These are phyloP conservation scores for Pelargonium cotyledonis DNA, from an alignment of 441 rosid genomes.

Conservation along the genomic window DNA sequence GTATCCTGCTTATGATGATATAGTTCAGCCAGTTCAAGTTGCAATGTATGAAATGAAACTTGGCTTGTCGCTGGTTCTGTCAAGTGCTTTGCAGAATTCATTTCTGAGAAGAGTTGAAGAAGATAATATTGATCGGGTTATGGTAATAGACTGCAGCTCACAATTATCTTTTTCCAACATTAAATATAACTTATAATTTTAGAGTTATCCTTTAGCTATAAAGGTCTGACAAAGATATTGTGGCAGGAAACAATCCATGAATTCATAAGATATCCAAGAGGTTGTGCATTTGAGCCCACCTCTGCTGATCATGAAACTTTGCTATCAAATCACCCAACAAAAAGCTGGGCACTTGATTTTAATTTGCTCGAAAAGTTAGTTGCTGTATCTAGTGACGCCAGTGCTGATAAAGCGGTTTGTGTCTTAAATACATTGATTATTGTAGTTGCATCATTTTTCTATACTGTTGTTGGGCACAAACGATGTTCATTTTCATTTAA, in stretches of 20 bases:
- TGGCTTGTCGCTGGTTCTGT: conserved; percentile 64
- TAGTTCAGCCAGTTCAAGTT: conserved; percentile 89
- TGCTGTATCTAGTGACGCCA: conserved; percentile 36
- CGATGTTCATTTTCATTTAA: not conserved
- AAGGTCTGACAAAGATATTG: conserved; percentile 22
- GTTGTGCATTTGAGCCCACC: conserved; percentile 26
- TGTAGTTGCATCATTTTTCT: not conserved
- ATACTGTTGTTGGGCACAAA: not conserved
- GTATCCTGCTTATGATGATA: conserved; percentile 62
- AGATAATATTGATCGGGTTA: conserved; percentile 44
- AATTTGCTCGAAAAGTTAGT: conserved; percentile 62
- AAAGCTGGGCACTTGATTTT: conserved; percentile 38
- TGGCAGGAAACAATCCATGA: conserved; percentile 67
- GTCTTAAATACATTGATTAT: conserved; percentile 5
- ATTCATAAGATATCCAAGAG: conserved; percentile 82
- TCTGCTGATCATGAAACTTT: conserved; percentile 24
- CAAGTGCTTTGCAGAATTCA: conserved; percentile 40
- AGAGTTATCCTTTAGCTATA: conserved; percentile 5
- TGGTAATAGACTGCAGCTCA: conserved; percentile 39
- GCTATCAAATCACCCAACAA: conserved; percentile 34
- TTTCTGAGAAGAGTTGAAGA: conserved; percentile 34
- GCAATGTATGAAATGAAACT: conserved; percentile 88
- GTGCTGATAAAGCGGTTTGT: conserved; percentile 42
- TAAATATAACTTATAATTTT: not conserved
- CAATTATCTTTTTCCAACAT: conserved; percentile 6